A percentile compares a stretch with the other conserved stretches of the same genome.
Evolutionary conservation across 805 yeast genomes (phyloP).

Genomic region (Lachancea meyersii): DNA sequence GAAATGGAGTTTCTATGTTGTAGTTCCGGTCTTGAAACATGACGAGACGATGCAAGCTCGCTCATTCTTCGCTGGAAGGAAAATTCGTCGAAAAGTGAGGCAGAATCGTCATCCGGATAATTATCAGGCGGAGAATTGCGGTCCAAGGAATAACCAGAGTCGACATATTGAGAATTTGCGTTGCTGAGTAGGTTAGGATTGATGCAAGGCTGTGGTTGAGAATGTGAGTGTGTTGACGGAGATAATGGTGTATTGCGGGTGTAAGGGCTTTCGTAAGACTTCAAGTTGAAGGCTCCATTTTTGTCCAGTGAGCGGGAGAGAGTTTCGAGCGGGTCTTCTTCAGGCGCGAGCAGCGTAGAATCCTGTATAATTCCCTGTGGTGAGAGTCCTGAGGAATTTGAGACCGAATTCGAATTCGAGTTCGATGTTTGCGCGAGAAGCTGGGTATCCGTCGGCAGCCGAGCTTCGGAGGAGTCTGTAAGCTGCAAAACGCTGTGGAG

Average conservation of each 20-base stretch:
- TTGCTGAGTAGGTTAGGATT: slow-evolving; percentile 18
- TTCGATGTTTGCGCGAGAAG: slow-evolving; percentile 2
- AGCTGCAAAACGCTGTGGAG: slow-evolving; percentile 7
- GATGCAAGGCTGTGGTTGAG: slow-evolving; percentile 12
- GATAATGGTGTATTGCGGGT: slow-evolving; percentile 2
- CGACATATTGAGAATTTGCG: slow-evolving; percentile 13
- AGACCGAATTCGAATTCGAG: slow-evolving; percentile 2
- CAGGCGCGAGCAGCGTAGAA: slow-evolving; percentile 1
- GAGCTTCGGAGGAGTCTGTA: neutral
- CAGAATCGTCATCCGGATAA: slow-evolving; percentile 5
- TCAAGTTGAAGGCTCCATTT: neutral
- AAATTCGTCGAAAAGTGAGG: slow-evolving; percentile 15
- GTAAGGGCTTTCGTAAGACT: neutral
- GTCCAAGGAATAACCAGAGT: slow-evolving; percentile 8
- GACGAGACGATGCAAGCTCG: slow-evolving; percentile 14
- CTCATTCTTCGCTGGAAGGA: slow-evolving; percentile 19
- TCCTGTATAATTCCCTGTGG: slow-evolving; percentile 7
- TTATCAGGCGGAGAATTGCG: slow-evolving; percentile 8
- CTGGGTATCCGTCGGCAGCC: slow-evolving; percentile 1
- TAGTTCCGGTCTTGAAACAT: slow-evolving; percentile 11
- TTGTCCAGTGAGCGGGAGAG: slow-evolving; percentile 10
- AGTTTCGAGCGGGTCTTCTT: slow-evolving; percentile 9
- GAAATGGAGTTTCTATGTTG: slow-evolving; percentile 27
- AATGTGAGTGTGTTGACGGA: neutral
- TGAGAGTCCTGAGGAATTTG: slow-evolving; percentile 7